Evolutionary conservation across 306 rosid genomes (phyloP).

Genomic region (Inga laurina): DNA sequence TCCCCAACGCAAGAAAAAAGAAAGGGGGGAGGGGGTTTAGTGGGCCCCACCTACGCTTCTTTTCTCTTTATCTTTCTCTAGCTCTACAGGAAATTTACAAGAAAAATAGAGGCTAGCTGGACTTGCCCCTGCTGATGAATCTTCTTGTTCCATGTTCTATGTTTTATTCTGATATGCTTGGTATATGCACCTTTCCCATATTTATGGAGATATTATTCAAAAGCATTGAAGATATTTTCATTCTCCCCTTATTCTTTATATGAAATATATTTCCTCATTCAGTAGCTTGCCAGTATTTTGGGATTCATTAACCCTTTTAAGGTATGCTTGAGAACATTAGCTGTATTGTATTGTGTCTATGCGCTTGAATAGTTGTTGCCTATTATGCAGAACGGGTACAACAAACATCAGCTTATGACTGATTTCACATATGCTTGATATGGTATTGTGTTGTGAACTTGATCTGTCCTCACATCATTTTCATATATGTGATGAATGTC

Average conservation of each 20-base stretch:
- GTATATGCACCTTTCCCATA: not conserved
- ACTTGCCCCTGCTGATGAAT: not conserved
- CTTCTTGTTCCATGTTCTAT: not conserved
- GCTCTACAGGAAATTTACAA: not conserved
- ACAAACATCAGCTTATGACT: not conserved
- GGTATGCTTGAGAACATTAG: not conserved
- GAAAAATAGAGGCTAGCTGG: not conserved
- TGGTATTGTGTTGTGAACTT: not conserved
- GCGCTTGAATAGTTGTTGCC: not conserved
- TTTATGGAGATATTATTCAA: not conserved
- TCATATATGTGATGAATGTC: not conserved
- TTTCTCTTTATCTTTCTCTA: not conserved
- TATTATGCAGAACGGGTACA: not conserved
- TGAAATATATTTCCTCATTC: not conserved
- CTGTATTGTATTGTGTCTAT: not conserved
- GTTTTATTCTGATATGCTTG: not conserved
- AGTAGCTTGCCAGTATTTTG: not conserved
- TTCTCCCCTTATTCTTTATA: not conserved
- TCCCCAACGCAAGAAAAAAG: no score
- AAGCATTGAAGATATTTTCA: not conserved
- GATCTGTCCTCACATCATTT: not conserved
- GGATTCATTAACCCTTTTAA: not conserved
- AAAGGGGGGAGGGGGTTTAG: no score
- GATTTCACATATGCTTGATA: not conserved
- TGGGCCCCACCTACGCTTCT: not conserved